These are phyloP conservation scores for Cercospora beticola DNA, from an alignment of 2,329 filamentous ascomycete genomes.

Conservation along the genomic window DNA sequence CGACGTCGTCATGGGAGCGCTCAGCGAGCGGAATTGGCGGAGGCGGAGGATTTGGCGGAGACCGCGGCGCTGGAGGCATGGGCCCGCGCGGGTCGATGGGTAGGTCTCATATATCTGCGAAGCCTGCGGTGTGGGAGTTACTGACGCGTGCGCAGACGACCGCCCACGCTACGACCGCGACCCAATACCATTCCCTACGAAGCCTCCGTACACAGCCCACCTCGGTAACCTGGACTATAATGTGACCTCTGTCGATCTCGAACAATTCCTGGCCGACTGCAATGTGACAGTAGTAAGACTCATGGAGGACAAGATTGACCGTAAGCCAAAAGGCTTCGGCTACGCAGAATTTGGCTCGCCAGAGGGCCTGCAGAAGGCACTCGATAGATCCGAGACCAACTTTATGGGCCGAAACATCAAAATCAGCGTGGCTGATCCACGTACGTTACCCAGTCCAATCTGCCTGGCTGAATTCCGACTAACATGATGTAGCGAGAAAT, in stretches of 20 bases:
- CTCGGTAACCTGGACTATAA: constrained; percentile 97
- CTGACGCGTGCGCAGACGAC: constrained; percentile 32
- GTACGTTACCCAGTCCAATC: constrained; percentile 59
- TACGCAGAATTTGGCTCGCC: constrained; percentile 91
- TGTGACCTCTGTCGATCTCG: constrained; percentile 77
- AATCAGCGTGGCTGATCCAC: constrained; percentile 94
- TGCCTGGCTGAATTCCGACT: constrained; percentile 6
- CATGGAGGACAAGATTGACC: constrained; percentile 92
- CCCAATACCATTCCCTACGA: constrained; percentile 79
- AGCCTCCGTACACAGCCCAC: constrained; percentile 93
- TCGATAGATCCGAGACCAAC: constrained; percentile 74
- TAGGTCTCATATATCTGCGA: constrained; percentile 17
- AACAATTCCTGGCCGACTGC: constrained; percentile 81
- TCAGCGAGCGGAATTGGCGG: constrained; percentile 23
- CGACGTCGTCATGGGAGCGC: constrained; percentile 37
- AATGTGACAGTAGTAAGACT: constrained; percentile 88
- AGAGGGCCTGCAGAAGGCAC: constrained; percentile 87
- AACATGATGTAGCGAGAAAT: constrained; percentile 24
- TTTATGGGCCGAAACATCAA: constrained; percentile 89
- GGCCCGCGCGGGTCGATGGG: constrained; percentile 33
- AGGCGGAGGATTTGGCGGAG: constrained; percentile 25
- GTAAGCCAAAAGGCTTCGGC: constrained; percentile 94
- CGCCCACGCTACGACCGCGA: constrained; percentile 58
- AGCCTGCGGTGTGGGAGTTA: constrained; percentile 2
- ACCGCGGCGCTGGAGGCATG: constrained; percentile 23